These are phyloP conservation scores for Cryptosporidium baileyi DNA, from an alignment of 169 alveolate species.

Conservation along the genomic window DNA sequence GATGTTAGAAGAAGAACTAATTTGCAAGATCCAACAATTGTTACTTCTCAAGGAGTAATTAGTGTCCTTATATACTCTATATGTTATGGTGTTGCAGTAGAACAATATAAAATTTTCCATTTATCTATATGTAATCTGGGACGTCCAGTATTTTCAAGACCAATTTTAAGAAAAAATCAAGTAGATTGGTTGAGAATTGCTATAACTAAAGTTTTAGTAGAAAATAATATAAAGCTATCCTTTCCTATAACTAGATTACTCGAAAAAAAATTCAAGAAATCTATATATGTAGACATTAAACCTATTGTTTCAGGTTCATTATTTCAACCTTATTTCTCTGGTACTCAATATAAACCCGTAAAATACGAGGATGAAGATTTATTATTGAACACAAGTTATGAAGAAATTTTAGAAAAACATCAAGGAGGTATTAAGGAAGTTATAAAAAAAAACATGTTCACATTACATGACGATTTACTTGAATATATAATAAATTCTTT, in stretches of 20 bases:
- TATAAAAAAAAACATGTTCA: not conserved
- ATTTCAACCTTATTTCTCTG: constrained; percentile 53
- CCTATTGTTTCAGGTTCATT: not conserved
- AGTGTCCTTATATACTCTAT: constrained; percentile 19
- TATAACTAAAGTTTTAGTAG: not conserved
- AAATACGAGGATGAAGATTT: not conserved
- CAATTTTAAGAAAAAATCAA: constrained; percentile 43
- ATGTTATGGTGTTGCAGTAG: constrained; percentile 38
- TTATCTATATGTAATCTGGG: constrained; percentile 23
- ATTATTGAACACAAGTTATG: not conserved
- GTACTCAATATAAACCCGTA: constrained; percentile 6
- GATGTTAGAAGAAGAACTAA: not conserved
- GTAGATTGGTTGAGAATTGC: constrained; percentile 43
- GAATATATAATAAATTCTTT: constrained; percentile 26
- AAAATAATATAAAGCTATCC: not conserved
- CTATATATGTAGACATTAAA: constrained; percentile 4
- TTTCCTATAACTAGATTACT: constrained; percentile 44
- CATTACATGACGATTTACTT: constrained; percentile 25
- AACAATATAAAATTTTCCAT: constrained; percentile 1
- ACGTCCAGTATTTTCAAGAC: constrained; percentile 50
- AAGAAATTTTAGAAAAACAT: not conserved
- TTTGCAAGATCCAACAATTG: constrained; percentile 1
- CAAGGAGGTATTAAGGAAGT: not conserved
- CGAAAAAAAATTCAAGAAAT: constrained; percentile 14
- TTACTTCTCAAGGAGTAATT: constrained; percentile 24